Conservation (phyloP, 2,329 filamentous ascomycete genomes). For the Leptosphaerulina australis region DNA sequence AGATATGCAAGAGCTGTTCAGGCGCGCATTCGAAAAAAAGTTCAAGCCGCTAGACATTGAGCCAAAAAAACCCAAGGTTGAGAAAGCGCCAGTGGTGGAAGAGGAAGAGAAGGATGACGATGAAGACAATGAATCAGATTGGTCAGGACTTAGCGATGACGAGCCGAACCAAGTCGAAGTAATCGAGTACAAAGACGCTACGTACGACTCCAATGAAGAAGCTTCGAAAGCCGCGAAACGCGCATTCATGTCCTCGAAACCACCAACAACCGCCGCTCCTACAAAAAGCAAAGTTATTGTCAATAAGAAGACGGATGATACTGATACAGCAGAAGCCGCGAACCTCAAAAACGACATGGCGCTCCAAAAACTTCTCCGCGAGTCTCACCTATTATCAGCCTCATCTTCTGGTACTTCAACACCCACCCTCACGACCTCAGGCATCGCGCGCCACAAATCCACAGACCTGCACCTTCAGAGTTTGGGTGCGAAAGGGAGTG, state of each 20-base stretch:
- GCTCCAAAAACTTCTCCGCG: constrained; percentile 84
- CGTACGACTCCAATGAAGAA: constrained; percentile 24
- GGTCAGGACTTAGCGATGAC: constrained; percentile 63
- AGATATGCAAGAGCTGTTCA: constrained; percentile 75
- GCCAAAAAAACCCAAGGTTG: constrained; percentile 38
- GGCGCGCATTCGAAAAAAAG: constrained; percentile 83
- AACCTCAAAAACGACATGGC: constrained; percentile 92
- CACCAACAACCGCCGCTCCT: constrained; percentile 50
- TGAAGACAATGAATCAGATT: constrained; percentile 59
- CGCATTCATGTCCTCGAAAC: constrained; percentile 72
- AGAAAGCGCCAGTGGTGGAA: constrained; percentile 36
- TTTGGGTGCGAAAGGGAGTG: constrained; percentile 76
- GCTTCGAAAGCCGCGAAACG: constrained; percentile 68
- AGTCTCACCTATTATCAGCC: constrained; percentile 82
- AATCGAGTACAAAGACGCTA: constrained; percentile 49
- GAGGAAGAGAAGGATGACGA: constrained; percentile 42
- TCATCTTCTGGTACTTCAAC: constrained; percentile 53
- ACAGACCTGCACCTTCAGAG: constrained; percentile 82
- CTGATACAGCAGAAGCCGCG: constrained; percentile 61
- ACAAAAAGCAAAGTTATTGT: constrained; percentile 27
- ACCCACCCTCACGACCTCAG: constrained; percentile 57
- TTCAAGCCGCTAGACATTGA: constrained; percentile 72
- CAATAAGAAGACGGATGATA: constrained; percentile 26
- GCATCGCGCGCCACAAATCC: constrained; percentile 78
- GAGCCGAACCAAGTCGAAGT: constrained; percentile 51